A percentile compares a stretch with the other conserved stretches of the same genome.
Evolutionary conservation across 2,329 filamentous ascomycete genomes (phyloP).

Genomic region (Colletotrichum neosansevieriae): DNA sequence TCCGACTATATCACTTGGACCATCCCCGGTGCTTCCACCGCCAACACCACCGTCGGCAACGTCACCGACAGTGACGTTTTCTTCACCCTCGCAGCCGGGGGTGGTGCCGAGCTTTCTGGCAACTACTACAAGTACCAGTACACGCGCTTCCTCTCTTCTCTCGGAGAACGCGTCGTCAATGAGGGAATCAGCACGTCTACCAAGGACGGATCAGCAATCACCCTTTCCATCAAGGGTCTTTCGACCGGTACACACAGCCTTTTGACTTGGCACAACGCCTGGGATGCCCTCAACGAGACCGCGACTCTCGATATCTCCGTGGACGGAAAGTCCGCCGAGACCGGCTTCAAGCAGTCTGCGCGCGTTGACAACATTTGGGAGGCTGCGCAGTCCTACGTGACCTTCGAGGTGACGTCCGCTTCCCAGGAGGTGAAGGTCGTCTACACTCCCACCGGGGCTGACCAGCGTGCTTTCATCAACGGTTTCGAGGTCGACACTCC

Average conservation of each 20-base stretch:
- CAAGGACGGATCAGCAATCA: constrained; percentile 43
- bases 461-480: constrained; percentile 46
- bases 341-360: constrained; percentile 41
- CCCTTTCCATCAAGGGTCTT: constrained; percentile 46
- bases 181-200: constrained; percentile 46
- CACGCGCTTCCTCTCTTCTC: constrained; percentile 44
- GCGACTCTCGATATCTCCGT: constrained; percentile 45
- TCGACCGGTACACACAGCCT: constrained; percentile 46
- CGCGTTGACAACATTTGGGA: constrained; percentile 50
- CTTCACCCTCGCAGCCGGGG: constrained; percentile 26
- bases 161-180: constrained; percentile 47
- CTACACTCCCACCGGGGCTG: constrained; percentile 42
- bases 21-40: constrained; percentile 25
- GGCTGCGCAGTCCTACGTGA: constrained; percentile 45
- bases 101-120: constrained; percentile 42
- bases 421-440: constrained; percentile 44
- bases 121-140: constrained; percentile 45
- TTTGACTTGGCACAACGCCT: constrained; percentile 48
- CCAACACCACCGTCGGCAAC: constrained; percentile 29
- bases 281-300: constrained; percentile 44
- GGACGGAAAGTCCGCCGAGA: constrained; percentile 41
- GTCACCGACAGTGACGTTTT: constrained; percentile 24
- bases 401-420: constrained; percentile 42
- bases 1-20: constrained; percentile 39
- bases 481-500: constrained; percentile 48